Evolutionary conservation across 139 green algal genomes (phyloP), one percentile per base, ranked within the genome.

Genomic region (Volvox reticuliferus): DNA sequence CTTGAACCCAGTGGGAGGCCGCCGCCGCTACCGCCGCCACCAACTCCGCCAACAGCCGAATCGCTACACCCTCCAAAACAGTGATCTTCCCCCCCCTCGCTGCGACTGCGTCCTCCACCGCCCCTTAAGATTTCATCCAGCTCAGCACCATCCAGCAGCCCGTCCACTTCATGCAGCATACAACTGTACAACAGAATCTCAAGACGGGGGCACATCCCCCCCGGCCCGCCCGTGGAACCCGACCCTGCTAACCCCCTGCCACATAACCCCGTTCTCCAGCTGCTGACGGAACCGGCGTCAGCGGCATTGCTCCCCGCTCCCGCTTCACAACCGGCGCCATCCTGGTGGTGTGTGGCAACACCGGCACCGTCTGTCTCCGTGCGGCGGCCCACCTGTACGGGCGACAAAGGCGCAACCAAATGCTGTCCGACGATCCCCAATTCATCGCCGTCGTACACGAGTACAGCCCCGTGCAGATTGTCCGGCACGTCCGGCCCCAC

Each of bases 401-500:
- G 44, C 9, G 44, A 9, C 9, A 9, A 55, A 55, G 44, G 44
- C 44, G 44, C 44, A 14, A 55, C 44, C 44, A 55, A 55, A 55
- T 5, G 44, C 5, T 55, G 44, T 14, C 22, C 67, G 67, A 12
- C 12, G 6, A 83, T 36, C 35, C 79, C 24, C 37, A 67, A 36
- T 1, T 6, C 16, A 17, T 35, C 37, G 37, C 68, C 77, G 50
- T 36, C 86, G 86, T 82, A 90, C 71, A 26, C 6, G 12, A n/a
- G 14, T 1, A 35, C 19, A 1, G 32, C 32, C 12, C 75, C 86
- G 22, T 90, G 28, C 75, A 85, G 32, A 30, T 44, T 2, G 55
- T 2, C 2, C 17, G 86, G 86, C 61, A 90, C 75, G 32, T 90
- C 75, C 1, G 86, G 86, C 0, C 86, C 86, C 32, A 85, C 75